Evolutionary conservation across 768 basidiomycete genomes (phyloP).

Genomic region (Mycena rebaudengoi): DNA sequence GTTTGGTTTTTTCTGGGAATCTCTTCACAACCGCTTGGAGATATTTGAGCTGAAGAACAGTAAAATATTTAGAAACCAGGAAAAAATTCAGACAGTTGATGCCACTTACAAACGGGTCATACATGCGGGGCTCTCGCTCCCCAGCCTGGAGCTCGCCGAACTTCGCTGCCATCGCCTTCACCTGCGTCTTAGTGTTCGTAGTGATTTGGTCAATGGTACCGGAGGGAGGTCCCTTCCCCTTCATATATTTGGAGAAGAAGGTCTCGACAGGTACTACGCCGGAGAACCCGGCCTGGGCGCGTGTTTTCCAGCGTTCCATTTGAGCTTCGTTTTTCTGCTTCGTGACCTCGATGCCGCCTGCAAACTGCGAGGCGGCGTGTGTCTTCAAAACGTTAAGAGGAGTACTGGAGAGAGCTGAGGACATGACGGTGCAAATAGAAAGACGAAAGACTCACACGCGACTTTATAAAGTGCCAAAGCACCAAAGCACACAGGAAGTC

Average conservation of each 20-base stretch:
- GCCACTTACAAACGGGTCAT: background rate
- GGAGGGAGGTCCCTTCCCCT: background rate
- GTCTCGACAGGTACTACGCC: background rate
- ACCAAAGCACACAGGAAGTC: no score
- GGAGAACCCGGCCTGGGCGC: no score
- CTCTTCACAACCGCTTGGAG: background rate
- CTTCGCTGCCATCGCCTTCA: background rate
- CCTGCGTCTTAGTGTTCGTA: background rate
- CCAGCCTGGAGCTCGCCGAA: background rate
- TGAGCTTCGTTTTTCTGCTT: no score
- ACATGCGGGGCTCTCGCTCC: background rate
- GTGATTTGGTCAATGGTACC: background rate
- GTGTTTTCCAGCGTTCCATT: no score
- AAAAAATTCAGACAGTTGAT: no score
- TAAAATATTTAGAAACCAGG: background rate
- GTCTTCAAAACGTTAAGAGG: no score
- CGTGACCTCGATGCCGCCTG: no score
- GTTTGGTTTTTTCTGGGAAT: background rate
- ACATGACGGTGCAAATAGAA: no score
- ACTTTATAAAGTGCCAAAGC: no score
- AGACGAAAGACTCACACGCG: no score
- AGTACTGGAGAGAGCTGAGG: no score
- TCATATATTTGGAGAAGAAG: slow-evolving; percentile 2
- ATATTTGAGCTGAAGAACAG: background rate
- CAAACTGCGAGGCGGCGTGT: no score